phyloP scores from a whole-genome alignment of 2,329 filamentous ascomycete genomes.

The Tetracladium maxilliforme region DNA sequence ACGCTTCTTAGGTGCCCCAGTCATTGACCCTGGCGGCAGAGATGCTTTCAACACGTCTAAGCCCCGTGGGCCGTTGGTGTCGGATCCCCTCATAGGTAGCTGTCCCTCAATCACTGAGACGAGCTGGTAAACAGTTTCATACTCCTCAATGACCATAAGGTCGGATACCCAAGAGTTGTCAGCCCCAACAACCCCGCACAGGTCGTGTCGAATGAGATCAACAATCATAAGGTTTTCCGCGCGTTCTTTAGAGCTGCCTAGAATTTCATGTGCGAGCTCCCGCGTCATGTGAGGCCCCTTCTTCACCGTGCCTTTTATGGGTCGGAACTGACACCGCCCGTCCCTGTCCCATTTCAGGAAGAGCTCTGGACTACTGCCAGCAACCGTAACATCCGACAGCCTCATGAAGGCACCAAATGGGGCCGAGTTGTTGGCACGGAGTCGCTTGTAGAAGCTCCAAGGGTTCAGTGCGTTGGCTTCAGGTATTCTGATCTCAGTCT shows the following conservation, averaged over 20 bases:
- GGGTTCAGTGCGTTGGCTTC: constrained; percentile 3
- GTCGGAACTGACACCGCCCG: constrained; percentile 63
- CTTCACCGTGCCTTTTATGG: constrained; percentile 90
- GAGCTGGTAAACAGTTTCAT: constrained; percentile 83
- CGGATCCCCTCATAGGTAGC: too few relatives aligned
- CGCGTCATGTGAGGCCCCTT: constrained; percentile 55
- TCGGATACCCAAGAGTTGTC: constrained; percentile 61
- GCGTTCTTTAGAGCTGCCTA: constrained; percentile 75
- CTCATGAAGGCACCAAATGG: constrained; percentile 63
- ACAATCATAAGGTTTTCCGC: constrained; percentile 98
- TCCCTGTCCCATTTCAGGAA: constrained; percentile 58
- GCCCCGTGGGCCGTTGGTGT: too few relatives aligned
- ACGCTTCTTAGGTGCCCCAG: constrained; percentile 85
- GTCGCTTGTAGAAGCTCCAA: constrained; percentile 14
- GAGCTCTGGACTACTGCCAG: constrained; percentile 78
- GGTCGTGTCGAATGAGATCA: constrained; percentile 85
- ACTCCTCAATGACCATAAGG: constrained; percentile 78
- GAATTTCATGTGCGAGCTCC: constrained; percentile 55
- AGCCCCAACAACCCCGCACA: constrained; percentile 70
- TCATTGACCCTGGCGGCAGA: constrained; percentile 89
- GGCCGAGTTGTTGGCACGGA: constrained; percentile 13
- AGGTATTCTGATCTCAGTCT: constrained; percentile 10
- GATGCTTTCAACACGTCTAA: constrained; percentile 64
- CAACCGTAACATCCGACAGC: constrained; percentile 53
- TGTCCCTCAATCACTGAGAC: constrained; percentile 72